These are phyloP conservation scores for Chamaecyparis obtusa DNA, from an alignment of 75 land plant genomes.

Conservation along the genomic window DNA sequence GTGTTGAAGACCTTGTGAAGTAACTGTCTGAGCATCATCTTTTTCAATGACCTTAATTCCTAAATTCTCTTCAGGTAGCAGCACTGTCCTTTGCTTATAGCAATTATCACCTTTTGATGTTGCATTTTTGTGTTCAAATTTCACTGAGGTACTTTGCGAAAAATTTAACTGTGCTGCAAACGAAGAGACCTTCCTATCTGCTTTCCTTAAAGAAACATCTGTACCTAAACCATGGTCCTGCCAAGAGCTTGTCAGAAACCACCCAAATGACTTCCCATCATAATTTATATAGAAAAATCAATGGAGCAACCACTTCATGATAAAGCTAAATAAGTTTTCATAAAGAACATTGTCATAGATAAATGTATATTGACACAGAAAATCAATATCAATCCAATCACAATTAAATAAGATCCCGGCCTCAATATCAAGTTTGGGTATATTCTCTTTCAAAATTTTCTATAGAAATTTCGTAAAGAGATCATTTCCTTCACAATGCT, in stretches of 20 bases:
- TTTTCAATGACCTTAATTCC: not conserved
- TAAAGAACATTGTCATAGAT: not conserved
- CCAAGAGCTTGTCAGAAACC: slow-evolving; percentile 4
- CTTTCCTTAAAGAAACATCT: slow-evolving; percentile 81
- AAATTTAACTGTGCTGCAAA: slow-evolving; percentile 80
- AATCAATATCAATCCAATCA: too few species aligned
- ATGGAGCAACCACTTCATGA: not conserved
- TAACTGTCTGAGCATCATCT: slow-evolving; percentile 4
- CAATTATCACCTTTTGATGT: slow-evolving; percentile 5
- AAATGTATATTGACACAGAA: not conserved
- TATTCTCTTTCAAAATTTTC: too few species aligned
- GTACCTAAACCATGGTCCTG: slow-evolving; percentile 89
- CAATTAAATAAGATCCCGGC: too few species aligned
- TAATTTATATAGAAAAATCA: not conserved
- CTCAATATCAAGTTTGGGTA: too few species aligned
- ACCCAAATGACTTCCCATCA: not conserved
- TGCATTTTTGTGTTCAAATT: not conserved
- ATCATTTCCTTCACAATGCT: too few species aligned
- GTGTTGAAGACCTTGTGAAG: not conserved
- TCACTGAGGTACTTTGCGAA: slow-evolving; percentile 4
- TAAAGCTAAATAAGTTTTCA: not conserved
- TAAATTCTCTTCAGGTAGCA: slow-evolving; percentile 1
- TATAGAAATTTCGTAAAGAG: too few species aligned
- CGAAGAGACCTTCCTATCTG: slow-evolving; percentile 75
- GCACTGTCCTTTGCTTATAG: not conserved